These are phyloP conservation scores for Dioscorea alata DNA, from an alignment of 106 monocot species.

Conservation along the genomic window DNA sequence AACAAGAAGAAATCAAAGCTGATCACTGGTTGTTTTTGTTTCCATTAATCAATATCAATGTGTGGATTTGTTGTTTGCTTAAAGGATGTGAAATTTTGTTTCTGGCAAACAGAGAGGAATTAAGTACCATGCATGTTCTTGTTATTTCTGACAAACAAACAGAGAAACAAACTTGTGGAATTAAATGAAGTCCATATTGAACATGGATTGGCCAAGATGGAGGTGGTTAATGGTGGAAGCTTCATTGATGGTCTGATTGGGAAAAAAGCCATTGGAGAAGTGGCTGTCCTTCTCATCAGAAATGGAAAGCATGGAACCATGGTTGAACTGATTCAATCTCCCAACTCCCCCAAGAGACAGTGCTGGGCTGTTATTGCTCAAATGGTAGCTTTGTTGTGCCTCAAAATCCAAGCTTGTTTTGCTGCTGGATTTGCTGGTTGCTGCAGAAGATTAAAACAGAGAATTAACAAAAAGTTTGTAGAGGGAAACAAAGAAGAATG, in stretches of 20 bases:
- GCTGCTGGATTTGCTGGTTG: not conserved
- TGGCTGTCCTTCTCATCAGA: not conserved
- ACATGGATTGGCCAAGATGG: not conserved
- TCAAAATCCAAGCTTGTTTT: not conserved
- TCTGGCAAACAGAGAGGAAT: too few species aligned
- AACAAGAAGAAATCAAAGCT: slow-evolving; percentile 21
- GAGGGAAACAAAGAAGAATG: not conserved
- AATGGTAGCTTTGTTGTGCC: not conserved
- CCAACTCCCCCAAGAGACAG: slow-evolving; percentile 1
- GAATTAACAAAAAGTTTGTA: too few species aligned
- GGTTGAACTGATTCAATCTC: not conserved
- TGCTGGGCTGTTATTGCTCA: not conserved
- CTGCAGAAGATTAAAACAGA: not conserved
- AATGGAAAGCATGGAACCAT: not conserved
- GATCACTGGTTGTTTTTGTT: not conserved
- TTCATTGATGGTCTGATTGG: not conserved
- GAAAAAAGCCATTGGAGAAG: not conserved
- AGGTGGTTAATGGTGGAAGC: not conserved
- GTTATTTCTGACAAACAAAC: too few species aligned
- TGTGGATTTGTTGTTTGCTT: not conserved
- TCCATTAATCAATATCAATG: not conserved
- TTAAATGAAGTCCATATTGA: not conserved
- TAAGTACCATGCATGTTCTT: too few species aligned
- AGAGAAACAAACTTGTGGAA: not conserved
- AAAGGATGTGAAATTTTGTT: too few species aligned